These are phyloP conservation scores for Salvia miltiorrhiza DNA, from an alignment of 257 asterid species.

Conservation along the genomic window DNA sequence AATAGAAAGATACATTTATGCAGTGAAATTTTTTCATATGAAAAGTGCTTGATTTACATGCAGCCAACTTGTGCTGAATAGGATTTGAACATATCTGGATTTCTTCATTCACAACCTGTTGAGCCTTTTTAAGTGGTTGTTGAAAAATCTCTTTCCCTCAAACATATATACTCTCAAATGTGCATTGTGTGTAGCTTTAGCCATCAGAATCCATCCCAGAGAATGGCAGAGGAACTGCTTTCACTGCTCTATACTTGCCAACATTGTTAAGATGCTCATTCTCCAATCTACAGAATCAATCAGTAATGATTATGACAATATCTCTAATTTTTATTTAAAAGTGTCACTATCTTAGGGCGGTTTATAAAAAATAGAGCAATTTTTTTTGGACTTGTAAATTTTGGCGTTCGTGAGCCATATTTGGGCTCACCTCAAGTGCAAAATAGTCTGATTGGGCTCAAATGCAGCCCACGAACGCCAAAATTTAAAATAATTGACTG, in stretches of 20 bases:
- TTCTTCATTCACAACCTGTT: not conserved
- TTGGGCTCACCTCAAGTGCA: too few relatives aligned
- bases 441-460: too few relatives aligned
- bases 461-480: too few relatives aligned
- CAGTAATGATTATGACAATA: not conserved
- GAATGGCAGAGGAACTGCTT: constrained; percentile 86
- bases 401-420: too few relatives aligned
- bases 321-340: too few relatives aligned
- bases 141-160: not conserved
- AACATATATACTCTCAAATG: not conserved
- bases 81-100: not conserved
- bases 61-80: not conserved
- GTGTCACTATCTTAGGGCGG: too few relatives aligned
- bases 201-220: constrained; percentile 69
- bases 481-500: too few relatives aligned
- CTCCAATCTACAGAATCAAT: constrained; percentile 62
- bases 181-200: constrained; percentile 9
- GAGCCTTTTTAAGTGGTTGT: not conserved
- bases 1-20: not conserved
- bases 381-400: too few relatives aligned
- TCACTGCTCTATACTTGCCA: constrained; percentile 89
- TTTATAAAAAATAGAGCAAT: too few relatives aligned
- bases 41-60: not conserved
- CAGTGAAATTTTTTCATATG: not conserved
- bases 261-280: constrained; percentile 91